Base-by-base conservation (phyloP, 305 asterid species). In the Coffea humblotiana region DNA sequence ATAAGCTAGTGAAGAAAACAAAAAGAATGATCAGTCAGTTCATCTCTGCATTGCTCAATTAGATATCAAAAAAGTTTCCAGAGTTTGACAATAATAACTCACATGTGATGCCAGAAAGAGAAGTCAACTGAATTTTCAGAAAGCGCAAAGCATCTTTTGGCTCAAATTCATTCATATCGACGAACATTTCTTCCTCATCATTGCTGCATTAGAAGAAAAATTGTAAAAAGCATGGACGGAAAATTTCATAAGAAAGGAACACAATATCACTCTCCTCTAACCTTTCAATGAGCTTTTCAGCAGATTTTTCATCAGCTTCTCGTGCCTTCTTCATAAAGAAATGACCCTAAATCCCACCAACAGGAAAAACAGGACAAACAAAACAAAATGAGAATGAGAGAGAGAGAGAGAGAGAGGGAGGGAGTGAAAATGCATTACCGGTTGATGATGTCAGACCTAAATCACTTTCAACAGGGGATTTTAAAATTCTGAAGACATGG, bases 261-360 rank as follows among this genome's bases (percentile, higher is more conserved):
- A 12, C 71, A 77, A 61, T 2, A 80, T 63, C 54, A 32, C 45
- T 71, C 68, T 77, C 79, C 77, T 45, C 86, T 79, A 67, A 93
- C 99, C 97, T 92, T 63, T 83, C 83, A 40, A 83, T 81, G 82
- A 93, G 92, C 82, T 83, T 89, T 76, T 86, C 77, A 72, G 91
- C 78, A 79, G 99, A 92, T 79, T 80, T 72, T 84, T 93, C 97
- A 82, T 95, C 91, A 83, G 94, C 92, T 84, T 92, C 97, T 74
- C 87, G 85, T 29, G 99, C 97, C 87, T 88, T 92, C 85, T 52
- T 85, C 93, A 83, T 91, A 74, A 79, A 95, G 82, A 89, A 90
- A 82, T 87, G 79, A 67, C 98, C 99, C 97, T 92, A 82, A 69
- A 79, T 45, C 80, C 80, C 48, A 14, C 61, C 80, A 35, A 74